Evolutionary conservation across 1,139 yeast genomes (phyloP).

Genomic region (Lodderomyces theae): DNA sequence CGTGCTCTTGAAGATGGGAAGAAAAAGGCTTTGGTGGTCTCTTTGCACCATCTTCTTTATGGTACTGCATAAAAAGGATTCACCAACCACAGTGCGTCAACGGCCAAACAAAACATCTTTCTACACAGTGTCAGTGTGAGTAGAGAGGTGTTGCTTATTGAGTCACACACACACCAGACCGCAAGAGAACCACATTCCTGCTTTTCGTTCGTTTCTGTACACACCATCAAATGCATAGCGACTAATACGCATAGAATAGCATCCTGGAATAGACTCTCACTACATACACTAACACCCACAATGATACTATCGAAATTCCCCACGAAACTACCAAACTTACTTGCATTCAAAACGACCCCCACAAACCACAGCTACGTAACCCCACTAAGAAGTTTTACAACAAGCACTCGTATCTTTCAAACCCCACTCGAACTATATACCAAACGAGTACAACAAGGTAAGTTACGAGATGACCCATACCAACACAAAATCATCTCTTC

Average conservation of each 20-base stretch:
- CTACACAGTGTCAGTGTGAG: no score
- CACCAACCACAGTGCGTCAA: conserved; percentile 2
- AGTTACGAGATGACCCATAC: conserved; percentile 61
- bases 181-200: no score
- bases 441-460: conserved; percentile 48
- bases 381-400: not conserved
- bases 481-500: conserved; percentile 62
- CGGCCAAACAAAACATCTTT: no score
- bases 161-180: no score
- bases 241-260: not conserved
- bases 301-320: conserved; percentile 2
- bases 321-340: not conserved
- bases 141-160: no score
- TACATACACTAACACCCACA: not conserved
- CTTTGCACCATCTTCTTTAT: no score
- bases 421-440: conserved; percentile 65
- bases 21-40: no score
- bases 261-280: no score
- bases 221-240: not conserved
- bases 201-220: no score
- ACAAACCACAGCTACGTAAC: not conserved
- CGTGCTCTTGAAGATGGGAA: no score
- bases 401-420: not conserved
- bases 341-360: conserved; percentile 1
- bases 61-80: not conserved